Evolutionary conservation across 2,329 filamentous ascomycete species (phyloP), one percentile per base, ranked within the genome.

Genomic region (Pseudopyricularia javanii): DNA sequence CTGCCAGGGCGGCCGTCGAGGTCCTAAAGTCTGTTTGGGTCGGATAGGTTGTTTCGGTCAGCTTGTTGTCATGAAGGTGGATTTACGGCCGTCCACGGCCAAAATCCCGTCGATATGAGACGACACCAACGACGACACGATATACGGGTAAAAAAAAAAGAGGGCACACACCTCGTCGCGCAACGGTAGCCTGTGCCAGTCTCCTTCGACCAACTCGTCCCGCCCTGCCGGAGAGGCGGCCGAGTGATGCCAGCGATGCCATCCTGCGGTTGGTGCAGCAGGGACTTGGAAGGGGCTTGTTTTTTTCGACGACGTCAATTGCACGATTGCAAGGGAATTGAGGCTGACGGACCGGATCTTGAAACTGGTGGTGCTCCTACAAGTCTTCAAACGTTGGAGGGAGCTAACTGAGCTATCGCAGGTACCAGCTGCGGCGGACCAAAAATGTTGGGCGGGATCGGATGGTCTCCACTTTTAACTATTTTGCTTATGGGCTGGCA

Each of bases 1-100:
- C 89, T 50, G 85, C 88, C 60, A 84, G 75, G 61, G 73, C 75
- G 60, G 76, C 71, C 54, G 81, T 70, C 53, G 80, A 80, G 43
- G 82, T 80, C 59, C 78, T 75, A 66, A 87, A 82, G 61, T 78
- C 86, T 89, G 61, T 47, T 49, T n/a, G 54, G 49, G 22, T 53
- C 32, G 53, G 11, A 52, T 22, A 24, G 59, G 35, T 55, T 45
- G 30, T 47, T 33, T 45, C 9, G 24, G 45, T 49, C 28, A n/a
- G 32, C 40, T 30, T 30, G 4, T 20, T 20, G 15, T 51, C 37
- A 40, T 28, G 35, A 8, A 14, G 45, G 45, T 20, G 14, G 12
- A 20, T 20, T 17, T 17, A 43, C 43, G 40, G 30, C 20, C 17
- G 20, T 14, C n/a, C 14, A 28, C 22, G 9, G 7, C 11, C 26